These are phyloP conservation scores for Alternaria viburni DNA, from an alignment of 2,329 filamentous ascomycete genomes.

Conservation along the genomic window DNA sequence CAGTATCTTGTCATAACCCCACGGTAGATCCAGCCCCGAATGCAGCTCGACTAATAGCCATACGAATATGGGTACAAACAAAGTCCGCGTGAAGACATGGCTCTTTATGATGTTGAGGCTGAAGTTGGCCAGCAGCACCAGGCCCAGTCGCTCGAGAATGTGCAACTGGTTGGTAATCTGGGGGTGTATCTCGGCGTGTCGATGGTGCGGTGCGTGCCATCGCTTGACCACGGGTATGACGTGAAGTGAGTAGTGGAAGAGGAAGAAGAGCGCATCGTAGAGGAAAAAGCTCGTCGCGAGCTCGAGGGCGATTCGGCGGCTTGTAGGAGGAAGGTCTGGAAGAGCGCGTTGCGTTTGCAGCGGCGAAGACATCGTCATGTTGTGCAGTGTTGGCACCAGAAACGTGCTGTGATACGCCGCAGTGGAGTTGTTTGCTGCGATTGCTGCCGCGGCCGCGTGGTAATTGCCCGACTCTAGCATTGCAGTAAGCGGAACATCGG, in stretches of 20 bases:
- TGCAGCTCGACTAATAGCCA: neutral
- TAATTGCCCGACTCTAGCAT: neutral
- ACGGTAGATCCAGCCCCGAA: neutral
- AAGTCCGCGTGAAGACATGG: neutral
- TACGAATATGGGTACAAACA: neutral
- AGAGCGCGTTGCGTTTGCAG: neutral
- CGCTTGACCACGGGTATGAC: neutral
- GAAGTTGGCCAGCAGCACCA: neutral
- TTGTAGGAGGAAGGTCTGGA: neutral
- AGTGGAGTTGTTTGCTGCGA: neutral
- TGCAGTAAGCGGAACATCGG: neutral
- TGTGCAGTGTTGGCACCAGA: neutral
- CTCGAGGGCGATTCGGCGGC: neutral
- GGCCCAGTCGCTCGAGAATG: neutral
- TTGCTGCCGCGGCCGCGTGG: neutral
- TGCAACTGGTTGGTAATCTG: neutral
- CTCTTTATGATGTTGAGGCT: neutral
- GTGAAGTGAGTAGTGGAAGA: neutral
- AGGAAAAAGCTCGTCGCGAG: neutral
- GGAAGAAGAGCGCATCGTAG: neutral
- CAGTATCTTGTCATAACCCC: neutral
- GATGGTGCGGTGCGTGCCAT: neutral
- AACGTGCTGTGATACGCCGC: neutral
- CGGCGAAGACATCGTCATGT: neutral
- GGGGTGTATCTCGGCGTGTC: slow-evolving; percentile 1